phyloP scores from a whole-genome alignment of 306 rosid genomes.

The Castanea crenata region DNA sequence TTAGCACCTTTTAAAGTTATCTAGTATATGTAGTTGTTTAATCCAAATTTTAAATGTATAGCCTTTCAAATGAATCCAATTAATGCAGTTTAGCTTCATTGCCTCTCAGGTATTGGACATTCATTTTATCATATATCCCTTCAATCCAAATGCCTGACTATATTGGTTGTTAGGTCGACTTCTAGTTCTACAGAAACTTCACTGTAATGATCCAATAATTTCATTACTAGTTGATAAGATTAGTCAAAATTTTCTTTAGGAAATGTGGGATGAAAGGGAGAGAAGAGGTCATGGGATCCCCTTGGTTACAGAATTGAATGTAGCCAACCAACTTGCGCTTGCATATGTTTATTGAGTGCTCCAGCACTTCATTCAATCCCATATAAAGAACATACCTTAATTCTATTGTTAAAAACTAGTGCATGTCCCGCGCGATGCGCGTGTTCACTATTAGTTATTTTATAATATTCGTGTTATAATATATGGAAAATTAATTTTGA shows the following conservation, averaged over 20 bases:
- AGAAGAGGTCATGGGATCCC: conserved; percentile 45
- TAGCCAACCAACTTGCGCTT: conserved; percentile 38
- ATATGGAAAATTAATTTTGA: no score
- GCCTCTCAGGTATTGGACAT: neutral
- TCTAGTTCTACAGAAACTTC: neutral
- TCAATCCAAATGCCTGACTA: conserved; percentile 6
- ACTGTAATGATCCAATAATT: conserved; percentile 11
- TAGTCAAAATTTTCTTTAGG: conserved; percentile 1
- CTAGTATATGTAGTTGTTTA: no score
- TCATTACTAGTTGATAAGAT: neutral
- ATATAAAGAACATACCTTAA: no score
- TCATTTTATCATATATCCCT: neutral
- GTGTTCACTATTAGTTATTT: no score
- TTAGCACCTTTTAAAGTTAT: neutral
- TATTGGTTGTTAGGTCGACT: neutral
- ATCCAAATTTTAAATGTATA: neutral
- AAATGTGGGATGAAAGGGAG: conserved; percentile 31
- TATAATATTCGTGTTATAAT: no score
- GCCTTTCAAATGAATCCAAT: neutral
- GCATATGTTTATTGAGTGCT: neutral
- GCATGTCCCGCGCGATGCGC: no score
- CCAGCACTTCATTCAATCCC: neutral
- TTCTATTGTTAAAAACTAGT: no score
- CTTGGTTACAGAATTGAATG: conserved; percentile 45
- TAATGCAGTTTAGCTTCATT: neutral